Percentiles rank a stretch among this genome's conserved stretches.
These are phyloP conservation scores for Eutypella sp. DNA, from an alignment of 2,329 filamentous ascomycete species.

Conservation along the genomic window DNA sequence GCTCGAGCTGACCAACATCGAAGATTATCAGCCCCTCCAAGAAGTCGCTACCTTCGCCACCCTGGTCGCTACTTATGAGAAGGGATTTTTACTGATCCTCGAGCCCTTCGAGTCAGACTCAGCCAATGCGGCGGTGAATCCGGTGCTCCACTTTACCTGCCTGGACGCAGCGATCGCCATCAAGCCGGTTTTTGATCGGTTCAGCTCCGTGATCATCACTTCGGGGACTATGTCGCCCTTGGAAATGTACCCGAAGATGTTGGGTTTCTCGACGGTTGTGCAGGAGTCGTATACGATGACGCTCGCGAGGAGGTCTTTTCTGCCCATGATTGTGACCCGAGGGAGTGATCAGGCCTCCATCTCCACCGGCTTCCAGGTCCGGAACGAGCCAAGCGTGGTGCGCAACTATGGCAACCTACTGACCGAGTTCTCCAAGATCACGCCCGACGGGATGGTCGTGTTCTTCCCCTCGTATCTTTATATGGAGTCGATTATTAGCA, in stretches of 20 bases:
- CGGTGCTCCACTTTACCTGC: constrained; percentile 94
- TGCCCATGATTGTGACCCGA: constrained; percentile 95
- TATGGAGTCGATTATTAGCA: constrained; percentile 98
- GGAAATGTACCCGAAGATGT: constrained; percentile 99
- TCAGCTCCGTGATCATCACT: constrained; percentile 97
- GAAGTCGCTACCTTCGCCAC: constrained; percentile 98
- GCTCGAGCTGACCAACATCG: constrained; percentile 92
- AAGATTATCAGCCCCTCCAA: constrained; percentile 94
- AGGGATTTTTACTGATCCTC: constrained; percentile 91
- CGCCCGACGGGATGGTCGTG: constrained; percentile 95
- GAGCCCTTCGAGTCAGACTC: constrained; percentile 96
- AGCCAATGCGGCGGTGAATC: constrained; percentile 92
- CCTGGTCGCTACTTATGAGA: constrained; percentile 92
- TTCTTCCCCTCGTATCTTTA: constrained; percentile 99
- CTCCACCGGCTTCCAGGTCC: constrained; percentile 89
- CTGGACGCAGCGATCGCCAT: constrained; percentile 97
- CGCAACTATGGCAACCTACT: constrained; percentile 92
- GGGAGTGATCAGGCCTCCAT: constrained; percentile 92
- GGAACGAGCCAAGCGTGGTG: constrained; percentile 94
- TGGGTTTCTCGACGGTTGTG: constrained; percentile 85
- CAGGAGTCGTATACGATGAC: constrained; percentile 99
- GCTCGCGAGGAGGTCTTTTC: constrained; percentile 84
- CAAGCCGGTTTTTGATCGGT: constrained; percentile 93
- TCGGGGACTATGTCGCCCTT: constrained; percentile 94
- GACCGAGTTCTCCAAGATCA: constrained; percentile 93